phyloP scores from a whole-genome alignment of 2,329 filamentous ascomycete species.

The Clarireedia sp. region DNA sequence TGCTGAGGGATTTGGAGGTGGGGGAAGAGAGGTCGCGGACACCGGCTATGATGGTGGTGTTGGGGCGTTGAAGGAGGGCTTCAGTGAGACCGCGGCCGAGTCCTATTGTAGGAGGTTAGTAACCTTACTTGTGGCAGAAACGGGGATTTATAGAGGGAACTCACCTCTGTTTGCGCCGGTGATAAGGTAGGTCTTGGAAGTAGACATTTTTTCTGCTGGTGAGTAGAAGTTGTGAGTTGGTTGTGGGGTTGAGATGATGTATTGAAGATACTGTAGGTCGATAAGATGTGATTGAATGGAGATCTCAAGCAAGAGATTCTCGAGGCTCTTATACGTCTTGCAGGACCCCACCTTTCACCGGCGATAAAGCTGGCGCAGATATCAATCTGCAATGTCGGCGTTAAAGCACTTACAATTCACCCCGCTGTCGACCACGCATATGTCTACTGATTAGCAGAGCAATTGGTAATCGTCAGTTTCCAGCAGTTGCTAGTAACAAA shows the following conservation, averaged over 20 bases:
- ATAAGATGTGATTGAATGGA: too few species aligned
- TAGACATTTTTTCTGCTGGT: background rate
- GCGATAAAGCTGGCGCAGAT: too few species aligned
- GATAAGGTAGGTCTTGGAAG: slow-evolving; percentile 19
- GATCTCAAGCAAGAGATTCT: too few species aligned
- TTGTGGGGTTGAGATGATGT: background rate
- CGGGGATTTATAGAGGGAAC: background rate
- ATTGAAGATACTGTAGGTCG: background rate
- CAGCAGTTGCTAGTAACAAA: too few species aligned
- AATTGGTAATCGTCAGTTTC: too few species aligned
- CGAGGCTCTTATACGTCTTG: too few species aligned
- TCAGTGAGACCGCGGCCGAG: slow-evolving; percentile 30
- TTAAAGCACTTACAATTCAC: too few species aligned
- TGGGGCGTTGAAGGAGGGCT: slow-evolving; percentile 10
- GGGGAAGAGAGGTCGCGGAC: slow-evolving; percentile 30
- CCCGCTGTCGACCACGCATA: too few species aligned
- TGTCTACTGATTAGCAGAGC: too few species aligned
- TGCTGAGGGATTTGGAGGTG: slow-evolving; percentile 26
- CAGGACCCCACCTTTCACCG: too few species aligned
- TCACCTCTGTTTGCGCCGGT: slow-evolving; percentile 33
- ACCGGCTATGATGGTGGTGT: slow-evolving; percentile 26
- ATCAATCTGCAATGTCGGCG: too few species aligned
- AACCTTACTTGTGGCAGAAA: background rate
- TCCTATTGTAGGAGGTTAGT: slow-evolving; percentile 5
- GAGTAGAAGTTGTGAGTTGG: background rate